Evolutionary conservation across 805 yeast genomes (phyloP), one percentile per base, ranked within the genome.

Genomic region (Saturnispora zaruensis): DNA sequence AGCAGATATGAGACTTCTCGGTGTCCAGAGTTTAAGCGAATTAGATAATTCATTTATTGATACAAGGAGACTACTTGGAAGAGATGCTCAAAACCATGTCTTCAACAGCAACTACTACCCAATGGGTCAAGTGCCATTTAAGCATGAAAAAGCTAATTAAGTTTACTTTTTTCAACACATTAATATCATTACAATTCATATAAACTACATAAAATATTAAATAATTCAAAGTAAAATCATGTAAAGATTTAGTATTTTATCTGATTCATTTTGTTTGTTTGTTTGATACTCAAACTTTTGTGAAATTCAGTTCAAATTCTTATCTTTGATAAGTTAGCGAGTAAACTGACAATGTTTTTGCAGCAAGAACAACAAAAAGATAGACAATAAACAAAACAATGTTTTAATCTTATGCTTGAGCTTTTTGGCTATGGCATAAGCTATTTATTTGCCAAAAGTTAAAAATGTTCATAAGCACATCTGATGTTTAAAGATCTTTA

Each of bases 1-100:
- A 47, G 76, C 81, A 67, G 78, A 79, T 55, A 79, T 84, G 87
- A 72, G 82, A 57, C 67, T 83, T 36, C 65, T 84, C 50, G 90
- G 89, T 11, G 87, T 74, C 4, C 73, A 69, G 5, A 62, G 65
- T 3, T 59, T 83, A 16, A 69, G 65, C 16, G 76, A 78, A 26
- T 66, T 79, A 54, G 66, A 66, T 45, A 71, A 69, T 32, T 65
- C 66, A 16, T 62, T 70, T 51, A 64, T 75, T 26, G 77, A 72
- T 56, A 61, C 59, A 3, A 57, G 57, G 46, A 51, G 59, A 42
- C 48, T 54, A n/a, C 28, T 56, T 5, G 53, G 57, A 23, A 53
- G 54, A 50, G 60, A 57, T 41, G 59, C 58, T 20, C 45, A 43
- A 40, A 54, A 54, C 16, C 45, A 52, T 20, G 40, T 54, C 21